Evolutionary conservation across 106 monocot species (phyloP), one percentile per base, ranked within the genome.

Genomic region (Triglochin maritima): DNA sequence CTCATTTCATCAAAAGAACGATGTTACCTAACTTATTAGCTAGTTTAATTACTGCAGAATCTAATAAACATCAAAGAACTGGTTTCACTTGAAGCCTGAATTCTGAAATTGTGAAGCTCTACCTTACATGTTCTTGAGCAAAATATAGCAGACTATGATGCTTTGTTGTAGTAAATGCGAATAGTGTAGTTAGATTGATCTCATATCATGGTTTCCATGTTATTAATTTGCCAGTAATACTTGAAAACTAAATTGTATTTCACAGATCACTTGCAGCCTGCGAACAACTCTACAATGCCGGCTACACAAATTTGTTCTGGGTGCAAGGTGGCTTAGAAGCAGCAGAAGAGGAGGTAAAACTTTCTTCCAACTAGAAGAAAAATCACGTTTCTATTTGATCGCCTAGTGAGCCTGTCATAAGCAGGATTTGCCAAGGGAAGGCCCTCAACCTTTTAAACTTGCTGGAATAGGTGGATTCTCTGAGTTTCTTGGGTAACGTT

Each of bases 201-300:
- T 29, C 29, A 29, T 29, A 29, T 29, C 0, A 55, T 12, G 8
- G 11, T n/a, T 55, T 1, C 10, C 55, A 55, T 9, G 55, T 55
- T 55, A 55, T 55, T n/a, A 5, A 16, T 64, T 7, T 4, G 3
- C 7, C 3, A 7, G 7, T 11, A 7, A 46, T 13, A 14, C 42
- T 42, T 47, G 63, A 50, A 46, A 6, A 59, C 50, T 16, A 9
- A 16, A 53, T 16, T 5, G 16, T 11, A 2, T 6, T 49, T 75
- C 59, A n/a, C n/a, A 95, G 95, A 72, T 96, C 95, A n/a, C 83
- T 96, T 66, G 95, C 95, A 60, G 95, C 95, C 58, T 90, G 90
- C 60, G 95, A 96, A 41, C 90, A 84, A 79, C 90, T 96, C 43
- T 84, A 86, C 48, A 81, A 69, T 59, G 90, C 83, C 7, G 95